Conservation (phyloP, 768 basidiomycete genomes). For the Mycena latifolia region DNA sequence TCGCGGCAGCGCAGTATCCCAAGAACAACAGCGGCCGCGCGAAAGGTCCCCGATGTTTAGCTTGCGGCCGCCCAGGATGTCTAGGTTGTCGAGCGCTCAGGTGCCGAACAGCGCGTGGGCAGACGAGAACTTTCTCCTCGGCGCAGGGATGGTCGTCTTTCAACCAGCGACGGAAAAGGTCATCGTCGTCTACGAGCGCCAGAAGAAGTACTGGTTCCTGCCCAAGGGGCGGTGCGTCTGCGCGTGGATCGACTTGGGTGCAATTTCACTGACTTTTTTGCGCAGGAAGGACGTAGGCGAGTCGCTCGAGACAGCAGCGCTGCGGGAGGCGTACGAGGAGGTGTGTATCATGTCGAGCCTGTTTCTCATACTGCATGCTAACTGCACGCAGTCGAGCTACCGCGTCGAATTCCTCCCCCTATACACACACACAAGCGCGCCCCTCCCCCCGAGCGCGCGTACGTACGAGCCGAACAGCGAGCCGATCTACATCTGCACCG, state of each 20-base stretch:
- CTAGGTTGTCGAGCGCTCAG: conserved; percentile 53
- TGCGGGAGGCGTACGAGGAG: conserved; percentile 79
- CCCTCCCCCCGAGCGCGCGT: conserved; percentile 46
- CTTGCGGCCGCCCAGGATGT: conserved; percentile 38
- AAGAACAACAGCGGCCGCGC: neutral
- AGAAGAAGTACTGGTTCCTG: conserved; percentile 63
- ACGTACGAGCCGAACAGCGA: conserved; percentile 54
- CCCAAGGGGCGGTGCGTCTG: conserved; percentile 58
- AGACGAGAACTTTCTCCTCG: conserved; percentile 65
- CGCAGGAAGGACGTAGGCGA: conserved; percentile 74
- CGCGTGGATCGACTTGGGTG: neutral
- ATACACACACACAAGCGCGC: conserved; percentile 55
- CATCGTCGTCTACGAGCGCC: conserved; percentile 61
- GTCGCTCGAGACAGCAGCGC: conserved; percentile 66
- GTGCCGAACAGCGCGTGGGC: conserved; percentile 62
- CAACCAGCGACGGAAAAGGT: conserved; percentile 68
- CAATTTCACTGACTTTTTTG: neutral
- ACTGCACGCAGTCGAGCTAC: conserved; percentile 59
- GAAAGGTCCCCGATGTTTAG: no score
- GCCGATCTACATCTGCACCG: conserved; percentile 56
- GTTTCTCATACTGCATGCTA: neutral
- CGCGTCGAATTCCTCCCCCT: conserved; percentile 61
- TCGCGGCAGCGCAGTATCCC: conserved; percentile 11
- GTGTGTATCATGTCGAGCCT: conserved; percentile 42
- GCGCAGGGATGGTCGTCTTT: conserved; percentile 73